A percentile compares a stretch with the other conserved stretches of the same genome.
Conservation (phyloP, 2,329 filamentous ascomycete species). For the Cladorrhinum sp. region DNA sequence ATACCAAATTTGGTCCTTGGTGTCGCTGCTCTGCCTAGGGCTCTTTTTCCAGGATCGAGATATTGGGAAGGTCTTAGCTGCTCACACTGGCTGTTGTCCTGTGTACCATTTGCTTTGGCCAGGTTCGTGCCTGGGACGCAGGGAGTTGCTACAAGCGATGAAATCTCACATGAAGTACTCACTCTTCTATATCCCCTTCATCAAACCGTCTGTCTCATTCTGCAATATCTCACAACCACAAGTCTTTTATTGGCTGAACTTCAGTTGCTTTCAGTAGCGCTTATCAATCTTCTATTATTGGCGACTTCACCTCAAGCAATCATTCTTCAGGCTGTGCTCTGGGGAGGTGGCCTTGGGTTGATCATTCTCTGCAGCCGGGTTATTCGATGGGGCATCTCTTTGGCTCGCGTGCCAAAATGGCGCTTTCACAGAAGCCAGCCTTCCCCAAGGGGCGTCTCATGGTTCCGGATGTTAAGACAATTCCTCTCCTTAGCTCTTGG, state of each 20-base stretch:
- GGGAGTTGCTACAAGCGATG: conserved; percentile 19
- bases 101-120: conserved; percentile 59
- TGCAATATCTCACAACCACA: conserved; percentile 82
- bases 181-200: conserved; percentile 73
- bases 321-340: conserved; percentile 81
- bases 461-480: conserved; percentile 48
- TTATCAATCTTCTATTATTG: conserved; percentile 79
- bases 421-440: conserved; percentile 64
- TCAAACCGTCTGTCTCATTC: conserved; percentile 67
- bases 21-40: conserved; percentile 70
- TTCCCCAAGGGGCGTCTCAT: conserved; percentile 39
- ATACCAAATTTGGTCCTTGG: conserved; percentile 80
- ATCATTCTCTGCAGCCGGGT: conserved; percentile 71
- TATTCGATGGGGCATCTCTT: conserved; percentile 76
- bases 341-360: conserved; percentile 75
- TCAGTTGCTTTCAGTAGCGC: conserved; percentile 75
- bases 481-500: conserved; percentile 27
- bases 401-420: conserved; percentile 89
- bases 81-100: conserved; percentile 76
- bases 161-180: conserved; percentile 32
- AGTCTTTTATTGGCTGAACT: conserved; percentile 85
- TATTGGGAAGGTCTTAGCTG: conserved; percentile 57
- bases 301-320: conserved; percentile 77
- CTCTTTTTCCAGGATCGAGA: conserved; percentile 65
- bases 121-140: not conserved